A percentile compares a stretch with the other conserved stretches of the same genome.
phyloP scores from a whole-genome alignment of 306 rosid genomes.

The Cucumis cinereus region DNA sequence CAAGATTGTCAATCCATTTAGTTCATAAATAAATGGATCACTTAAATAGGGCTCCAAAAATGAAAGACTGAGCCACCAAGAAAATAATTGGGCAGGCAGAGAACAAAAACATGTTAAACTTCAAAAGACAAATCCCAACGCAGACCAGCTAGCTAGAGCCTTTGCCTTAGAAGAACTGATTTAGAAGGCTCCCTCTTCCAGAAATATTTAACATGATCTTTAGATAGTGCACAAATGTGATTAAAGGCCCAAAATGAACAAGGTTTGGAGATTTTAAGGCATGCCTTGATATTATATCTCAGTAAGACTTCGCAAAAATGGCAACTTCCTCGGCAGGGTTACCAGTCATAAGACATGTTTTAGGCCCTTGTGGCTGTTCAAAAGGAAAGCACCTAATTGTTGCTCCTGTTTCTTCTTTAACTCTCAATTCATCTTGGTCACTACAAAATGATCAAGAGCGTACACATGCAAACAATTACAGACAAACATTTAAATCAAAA shows the following conservation, averaged over 20 bases:
- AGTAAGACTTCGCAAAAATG: constrained; percentile 85
- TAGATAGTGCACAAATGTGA: neutral
- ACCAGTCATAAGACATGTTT: constrained; percentile 51
- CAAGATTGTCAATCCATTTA: neutral
- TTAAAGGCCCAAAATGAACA: neutral
- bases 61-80: neutral
- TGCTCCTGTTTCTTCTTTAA: constrained; percentile 95
- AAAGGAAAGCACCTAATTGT: constrained; percentile 94
- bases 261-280: neutral
- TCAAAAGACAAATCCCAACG: neutral
- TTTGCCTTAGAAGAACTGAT: neutral
- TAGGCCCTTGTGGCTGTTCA: constrained; percentile 59
- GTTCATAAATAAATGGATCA: neutral
- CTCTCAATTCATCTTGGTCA: constrained; percentile 65
- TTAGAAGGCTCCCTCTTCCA: neutral
- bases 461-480: neutral
- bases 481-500: neutral
- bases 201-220: neutral
- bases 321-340: constrained; percentile 81
- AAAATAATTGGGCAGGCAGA: neutral
- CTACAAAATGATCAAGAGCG: constrained; percentile 23
- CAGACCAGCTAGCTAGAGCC: neutral
- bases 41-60: neutral
- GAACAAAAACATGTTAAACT: neutral
- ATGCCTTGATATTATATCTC: neutral